Conservation (phyloP, 441 rosid genomes). For the Eutrema salsugineum region DNA sequence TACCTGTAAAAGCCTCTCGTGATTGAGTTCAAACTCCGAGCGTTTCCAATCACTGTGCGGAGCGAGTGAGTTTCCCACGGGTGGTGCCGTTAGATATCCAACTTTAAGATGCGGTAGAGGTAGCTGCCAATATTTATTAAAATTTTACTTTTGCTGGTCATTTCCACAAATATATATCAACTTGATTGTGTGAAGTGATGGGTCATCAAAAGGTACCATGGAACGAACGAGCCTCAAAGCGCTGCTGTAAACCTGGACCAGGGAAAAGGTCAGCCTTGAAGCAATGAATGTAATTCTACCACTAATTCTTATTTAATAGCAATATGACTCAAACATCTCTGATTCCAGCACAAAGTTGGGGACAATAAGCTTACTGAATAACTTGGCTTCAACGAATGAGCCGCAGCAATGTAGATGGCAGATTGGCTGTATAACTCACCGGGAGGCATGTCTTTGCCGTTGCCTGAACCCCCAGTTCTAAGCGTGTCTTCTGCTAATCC, state of each 20-base stretch:
- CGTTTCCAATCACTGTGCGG: constrained; percentile 92
- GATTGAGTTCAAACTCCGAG: constrained; percentile 72
- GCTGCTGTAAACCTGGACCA: constrained; percentile 88
- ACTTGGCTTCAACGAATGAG: constrained; percentile 96
- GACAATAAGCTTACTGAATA: constrained; percentile 61
- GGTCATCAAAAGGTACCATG: constrained; percentile 55
- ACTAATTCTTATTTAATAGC: neutral
- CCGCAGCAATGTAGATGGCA: constrained; percentile 96
- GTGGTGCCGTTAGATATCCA: constrained; percentile 85
- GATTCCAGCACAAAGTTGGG: neutral
- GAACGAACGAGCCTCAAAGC: constrained; percentile 93
- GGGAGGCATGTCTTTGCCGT: constrained; percentile 70
- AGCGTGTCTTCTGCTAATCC: constrained; percentile 98
- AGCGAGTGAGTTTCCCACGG: constrained; percentile 66
- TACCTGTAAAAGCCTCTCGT: constrained; percentile 93
- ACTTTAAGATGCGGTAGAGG: constrained; percentile 89
- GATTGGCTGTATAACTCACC: constrained; percentile 96
- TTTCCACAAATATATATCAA: neutral
- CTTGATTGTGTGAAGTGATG: neutral
- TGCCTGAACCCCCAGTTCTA: constrained; percentile 71
- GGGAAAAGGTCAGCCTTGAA: constrained; percentile 18
- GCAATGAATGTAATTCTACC: neutral
- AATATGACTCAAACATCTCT: neutral
- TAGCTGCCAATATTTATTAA: constrained; percentile 47
- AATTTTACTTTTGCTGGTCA: neutral